Evolutionary conservation across 106 monocot genomes (phyloP), one percentile per base, ranked within the genome.

Genomic region (Dendrobium chrysotoxum): DNA sequence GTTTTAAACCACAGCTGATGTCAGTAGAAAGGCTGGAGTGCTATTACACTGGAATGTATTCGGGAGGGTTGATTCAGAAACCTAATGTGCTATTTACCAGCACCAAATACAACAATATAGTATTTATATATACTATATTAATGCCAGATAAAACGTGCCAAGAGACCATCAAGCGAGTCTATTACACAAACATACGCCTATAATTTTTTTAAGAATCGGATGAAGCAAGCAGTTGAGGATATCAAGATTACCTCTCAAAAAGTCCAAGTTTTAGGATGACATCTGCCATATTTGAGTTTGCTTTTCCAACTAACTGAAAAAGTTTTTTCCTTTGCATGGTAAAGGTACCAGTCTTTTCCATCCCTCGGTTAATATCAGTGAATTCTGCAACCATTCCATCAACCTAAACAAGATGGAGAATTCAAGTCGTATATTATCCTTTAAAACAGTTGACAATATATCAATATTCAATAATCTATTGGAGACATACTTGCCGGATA

Each of bases 311-410:
- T 8, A 89, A 78, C 77, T 92, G 92, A 81, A 92, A 92, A 65
- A 92, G 87, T n/a, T 92, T 92, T 76, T 92, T 92, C 79, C 87
- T 89, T 76, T 92, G 30, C 92, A 92, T 92, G 38, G 87, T 89
- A 80, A 92, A 92, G 17, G 89, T 92, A 66, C 92, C 89, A 82
- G 89, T 92, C 83, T 92, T 92, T 82, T 92, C 92, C 87, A 92
- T 84, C 53, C 82, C 89, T 54, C 92, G 87, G 78, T 92, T 92
- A 79, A 92, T 92, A 79, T 92, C 92, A 8, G 92, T 92, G 53
- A 92, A 92, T 73, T 92, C 92, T 75, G 89, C 89, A 82, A 92
- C 92, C 92, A 92, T 92, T 82, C 87, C 89, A 82, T 92, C 92
- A 79, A 92, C 92, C 92, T 89, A 87, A 39, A 79, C 72, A 75